These are phyloP conservation scores for Colletotrichum lindemuthianum DNA, from an alignment of 2,329 filamentous ascomycete species.

Conservation along the genomic window DNA sequence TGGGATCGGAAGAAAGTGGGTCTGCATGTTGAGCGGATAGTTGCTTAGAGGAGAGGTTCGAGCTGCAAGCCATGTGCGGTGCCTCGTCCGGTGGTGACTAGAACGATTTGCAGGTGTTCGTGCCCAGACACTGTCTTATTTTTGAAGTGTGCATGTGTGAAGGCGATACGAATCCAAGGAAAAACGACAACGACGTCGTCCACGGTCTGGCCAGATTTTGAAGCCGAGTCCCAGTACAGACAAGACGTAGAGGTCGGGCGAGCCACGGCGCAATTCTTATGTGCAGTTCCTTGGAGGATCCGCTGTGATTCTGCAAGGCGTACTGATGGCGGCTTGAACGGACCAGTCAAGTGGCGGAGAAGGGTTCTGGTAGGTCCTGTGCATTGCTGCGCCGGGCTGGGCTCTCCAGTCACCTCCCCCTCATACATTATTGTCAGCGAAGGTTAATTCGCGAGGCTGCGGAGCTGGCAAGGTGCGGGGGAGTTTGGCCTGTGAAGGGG, in stretches of 20 bases:
- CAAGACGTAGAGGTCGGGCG: constrained; percentile 16
- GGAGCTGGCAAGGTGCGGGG: constrained; percentile 18
- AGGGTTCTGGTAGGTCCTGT: constrained; percentile 23
- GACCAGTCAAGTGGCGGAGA: constrained; percentile 16
- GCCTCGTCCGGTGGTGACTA: constrained; percentile 1
- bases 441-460: constrained; percentile 29
- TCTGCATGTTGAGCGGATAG: constrained; percentile 7
- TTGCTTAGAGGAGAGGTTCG: neutral
- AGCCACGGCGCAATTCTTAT: constrained; percentile 9
- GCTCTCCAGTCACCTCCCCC: constrained; percentile 16
- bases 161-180: neutral
- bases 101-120: neutral
- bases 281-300: constrained; percentile 19
- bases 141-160: neutral
- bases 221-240: constrained; percentile 1
- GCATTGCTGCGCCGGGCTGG: constrained; percentile 26
- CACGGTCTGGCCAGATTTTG: too few species aligned
- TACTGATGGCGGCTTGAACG: constrained; percentile 25
- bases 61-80: constrained; percentile 15
- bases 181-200: too few species aligned
- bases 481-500: constrained; percentile 27
- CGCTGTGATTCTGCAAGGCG: constrained; percentile 23
- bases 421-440: neutral
- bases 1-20: constrained; percentile 25
- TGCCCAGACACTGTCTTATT: neutral